Conservation (phyloP, 2,329 filamentous ascomycete species). For the Fusarium staphyleae region DNA sequence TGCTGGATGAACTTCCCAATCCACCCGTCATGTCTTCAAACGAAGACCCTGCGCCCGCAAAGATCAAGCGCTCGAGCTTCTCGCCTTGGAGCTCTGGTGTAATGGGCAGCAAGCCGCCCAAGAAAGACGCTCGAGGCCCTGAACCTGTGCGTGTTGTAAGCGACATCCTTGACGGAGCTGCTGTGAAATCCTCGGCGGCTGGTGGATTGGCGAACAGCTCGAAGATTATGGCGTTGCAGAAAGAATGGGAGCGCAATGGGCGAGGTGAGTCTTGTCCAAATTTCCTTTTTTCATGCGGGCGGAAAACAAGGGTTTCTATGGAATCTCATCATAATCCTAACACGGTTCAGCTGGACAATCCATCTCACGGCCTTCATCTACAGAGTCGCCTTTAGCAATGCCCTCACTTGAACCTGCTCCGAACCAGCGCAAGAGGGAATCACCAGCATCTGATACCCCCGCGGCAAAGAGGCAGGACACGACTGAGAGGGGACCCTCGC, state of each 20-base stretch:
- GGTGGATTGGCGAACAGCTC: conserved; percentile 21
- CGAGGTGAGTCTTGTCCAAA: conserved; percentile 7
- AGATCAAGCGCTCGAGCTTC: conserved; percentile 28
- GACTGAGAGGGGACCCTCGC: neutral
- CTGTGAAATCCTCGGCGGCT: conserved; percentile 3
- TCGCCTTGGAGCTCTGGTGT: conserved; percentile 27
- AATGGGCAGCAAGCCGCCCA: conserved; percentile 9
- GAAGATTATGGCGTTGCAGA: conserved; percentile 42
- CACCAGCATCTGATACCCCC: conserved; percentile 9
- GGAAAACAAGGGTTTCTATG: neutral
- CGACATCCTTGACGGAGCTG: conserved; percentile 23
- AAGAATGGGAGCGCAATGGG: conserved; percentile 40
- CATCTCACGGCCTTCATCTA: conserved; percentile 3
- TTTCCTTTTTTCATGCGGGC: neutral
- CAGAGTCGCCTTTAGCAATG: neutral
- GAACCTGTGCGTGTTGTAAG: conserved; percentile 36
- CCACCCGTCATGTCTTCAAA: conserved; percentile 7
- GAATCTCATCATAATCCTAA: neutral
- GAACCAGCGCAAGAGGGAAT: conserved; percentile 20
- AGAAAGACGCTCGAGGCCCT: neutral
- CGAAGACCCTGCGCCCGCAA: conserved; percentile 8
- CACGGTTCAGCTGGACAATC: conserved; percentile 10
- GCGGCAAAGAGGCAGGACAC: conserved; percentile 12
- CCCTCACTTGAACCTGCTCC: neutral
- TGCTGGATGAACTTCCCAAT: conserved; percentile 7